These are phyloP conservation scores for Calendula officinalis DNA, from an alignment of 129 eudicot genomes.

Conservation along the genomic window DNA sequence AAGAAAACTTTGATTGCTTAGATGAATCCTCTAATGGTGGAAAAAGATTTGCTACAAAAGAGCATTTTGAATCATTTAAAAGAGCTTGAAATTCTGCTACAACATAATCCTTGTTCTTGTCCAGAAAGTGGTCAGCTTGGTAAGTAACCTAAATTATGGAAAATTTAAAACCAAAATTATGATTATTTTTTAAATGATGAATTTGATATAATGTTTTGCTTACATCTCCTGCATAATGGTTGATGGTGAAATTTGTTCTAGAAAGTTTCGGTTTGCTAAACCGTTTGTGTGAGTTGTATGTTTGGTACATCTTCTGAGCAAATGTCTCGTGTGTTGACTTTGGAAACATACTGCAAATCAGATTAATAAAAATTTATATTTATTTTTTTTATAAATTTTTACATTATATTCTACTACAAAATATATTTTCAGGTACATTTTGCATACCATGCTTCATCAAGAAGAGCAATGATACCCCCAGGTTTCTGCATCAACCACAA, in stretches of 20 bases:
- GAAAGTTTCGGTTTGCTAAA: constrained; percentile 98
- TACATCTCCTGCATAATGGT: constrained; percentile 99
- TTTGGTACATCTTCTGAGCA: constrained; percentile 98
- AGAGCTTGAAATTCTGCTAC: constrained; percentile 97
- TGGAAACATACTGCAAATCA: constrained; percentile 89
- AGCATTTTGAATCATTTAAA: constrained; percentile 70
- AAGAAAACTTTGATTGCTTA: constrained; percentile 94
- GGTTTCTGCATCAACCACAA: constrained; percentile 72
- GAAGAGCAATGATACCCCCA: constrained; percentile 99
- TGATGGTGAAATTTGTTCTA: constrained; percentile 83
- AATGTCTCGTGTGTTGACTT: constrained; percentile 98
- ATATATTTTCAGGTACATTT: neutral
- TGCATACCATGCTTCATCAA: constrained; percentile 96
- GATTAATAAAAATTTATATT: constrained; percentile 9
- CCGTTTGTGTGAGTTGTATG: constrained; percentile 85
- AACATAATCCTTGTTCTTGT: constrained; percentile 96
- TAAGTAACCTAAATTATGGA: constrained; percentile 71
- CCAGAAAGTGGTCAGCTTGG: constrained; percentile 96
- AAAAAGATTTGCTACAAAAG: constrained; percentile 77
- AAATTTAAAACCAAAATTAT: constrained; percentile 6
- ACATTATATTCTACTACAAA: neutral
- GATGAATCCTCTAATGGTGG: constrained; percentile 86
- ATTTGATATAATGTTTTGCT: constrained; percentile 14
- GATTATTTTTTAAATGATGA: neutral
- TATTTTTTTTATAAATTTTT: neutral